phyloP scores from a whole-genome alignment of 2,329 filamentous ascomycete species.

The Lecanicillium sp. region DNA sequence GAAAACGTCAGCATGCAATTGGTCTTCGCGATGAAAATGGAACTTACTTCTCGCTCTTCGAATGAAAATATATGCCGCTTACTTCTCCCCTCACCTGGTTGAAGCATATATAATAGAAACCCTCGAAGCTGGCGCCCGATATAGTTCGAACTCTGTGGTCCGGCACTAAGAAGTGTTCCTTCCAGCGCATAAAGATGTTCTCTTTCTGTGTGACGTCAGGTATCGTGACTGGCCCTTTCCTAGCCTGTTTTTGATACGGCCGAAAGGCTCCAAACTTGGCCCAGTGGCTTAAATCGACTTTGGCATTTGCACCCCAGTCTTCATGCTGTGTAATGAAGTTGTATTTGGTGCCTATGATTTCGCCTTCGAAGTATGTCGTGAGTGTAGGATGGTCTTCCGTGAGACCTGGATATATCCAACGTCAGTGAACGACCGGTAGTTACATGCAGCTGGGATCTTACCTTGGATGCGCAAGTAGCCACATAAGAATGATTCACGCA shows the following conservation, averaged over 20 bases:
- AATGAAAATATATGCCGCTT: constrained; percentile 94
- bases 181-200: constrained; percentile 98
- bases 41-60: constrained; percentile 89
- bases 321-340: constrained; percentile 87
- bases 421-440: constrained; percentile 1
- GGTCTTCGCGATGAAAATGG: background rate
- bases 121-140: constrained; percentile 90
- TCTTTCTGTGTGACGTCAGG: constrained; percentile 72
- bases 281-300: constrained; percentile 92
- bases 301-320: constrained; percentile 85
- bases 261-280: constrained; percentile 80
- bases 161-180: constrained; percentile 94
- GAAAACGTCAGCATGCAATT: constrained; percentile 1
- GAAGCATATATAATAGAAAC: constrained; percentile 99
- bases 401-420: constrained; percentile 50
- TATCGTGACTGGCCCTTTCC: constrained; percentile 48
- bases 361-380: constrained; percentile 96
- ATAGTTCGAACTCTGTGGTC: constrained; percentile 90
- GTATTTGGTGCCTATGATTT: constrained; percentile 93
- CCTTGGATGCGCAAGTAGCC: constrained; percentile 95
- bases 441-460: constrained; percentile 25
- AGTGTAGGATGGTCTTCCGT: constrained; percentile 96
- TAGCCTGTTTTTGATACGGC: constrained; percentile 56
- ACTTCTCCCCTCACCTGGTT: constrained; percentile 83
- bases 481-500: constrained; percentile 88